Conservation (phyloP, 2,329 filamentous ascomycete genomes). For the Claviceps cyperi region DNA sequence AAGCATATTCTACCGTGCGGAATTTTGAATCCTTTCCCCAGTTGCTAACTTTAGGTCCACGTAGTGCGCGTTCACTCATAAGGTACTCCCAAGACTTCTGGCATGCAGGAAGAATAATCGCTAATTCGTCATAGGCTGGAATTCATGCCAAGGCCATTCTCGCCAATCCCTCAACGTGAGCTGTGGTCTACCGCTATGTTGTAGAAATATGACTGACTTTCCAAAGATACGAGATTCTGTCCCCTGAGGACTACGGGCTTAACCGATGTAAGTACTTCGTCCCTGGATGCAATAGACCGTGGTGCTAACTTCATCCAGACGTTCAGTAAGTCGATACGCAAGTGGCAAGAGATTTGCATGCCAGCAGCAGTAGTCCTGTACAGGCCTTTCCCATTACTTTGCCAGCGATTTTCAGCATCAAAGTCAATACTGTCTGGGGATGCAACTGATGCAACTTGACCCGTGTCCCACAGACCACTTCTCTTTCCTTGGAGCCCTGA, state of each 20-base stretch:
- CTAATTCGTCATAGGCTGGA: conserved; percentile 11
- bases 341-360: background rate
- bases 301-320: background rate
- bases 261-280: conserved; percentile 1
- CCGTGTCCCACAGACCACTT: too few relatives aligned
- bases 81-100: background rate
- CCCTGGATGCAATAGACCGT: background rate
- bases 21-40: background rate
- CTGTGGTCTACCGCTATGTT: background rate
- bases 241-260: conserved; percentile 47
- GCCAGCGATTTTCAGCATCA: background rate
- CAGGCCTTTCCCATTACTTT: background rate
- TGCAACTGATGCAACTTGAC: background rate
- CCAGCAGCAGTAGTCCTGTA: background rate
- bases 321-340: conserved; percentile 1
- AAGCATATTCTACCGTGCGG: background rate
- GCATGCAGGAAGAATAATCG: background rate
- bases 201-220: background rate
- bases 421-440: background rate
- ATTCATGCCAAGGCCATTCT: conserved; percentile 19
- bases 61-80: conserved; percentile 2
- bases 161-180: conserved; percentile 1
- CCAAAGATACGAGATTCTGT: conserved; percentile 73
- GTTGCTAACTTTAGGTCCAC: background rate
- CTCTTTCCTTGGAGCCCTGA: background rate